Evolutionary conservation across 108 stramenopile species (phyloP).

Genomic region (Pseudonitzschia pungens): DNA sequence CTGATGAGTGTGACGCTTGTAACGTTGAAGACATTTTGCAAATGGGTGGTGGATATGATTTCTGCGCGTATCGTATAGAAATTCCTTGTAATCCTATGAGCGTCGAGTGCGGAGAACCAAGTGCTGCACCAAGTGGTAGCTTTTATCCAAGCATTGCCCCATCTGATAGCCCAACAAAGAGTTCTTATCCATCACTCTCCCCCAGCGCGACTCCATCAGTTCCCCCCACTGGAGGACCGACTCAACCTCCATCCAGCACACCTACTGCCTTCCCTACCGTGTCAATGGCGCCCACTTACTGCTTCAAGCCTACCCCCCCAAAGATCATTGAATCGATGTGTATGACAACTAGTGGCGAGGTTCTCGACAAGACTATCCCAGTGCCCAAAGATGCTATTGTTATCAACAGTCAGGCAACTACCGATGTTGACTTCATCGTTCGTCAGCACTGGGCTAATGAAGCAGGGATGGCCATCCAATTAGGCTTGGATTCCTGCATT

Average conservation of each 20-base stretch:
- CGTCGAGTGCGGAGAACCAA: constrained; percentile 10
- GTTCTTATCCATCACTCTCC: constrained; percentile 7
- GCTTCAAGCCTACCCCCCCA: not conserved
- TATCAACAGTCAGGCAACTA: not conserved
- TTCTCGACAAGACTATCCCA: not conserved
- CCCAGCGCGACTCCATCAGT: constrained; percentile 18
- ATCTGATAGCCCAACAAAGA: constrained; percentile 1
- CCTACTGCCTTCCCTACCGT: too few species aligned
- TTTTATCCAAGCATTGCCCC: constrained; percentile 14
- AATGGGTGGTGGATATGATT: not conserved
- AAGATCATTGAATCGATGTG: not conserved
- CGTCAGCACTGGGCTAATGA: not conserved
- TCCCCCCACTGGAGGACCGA: constrained; percentile 6
- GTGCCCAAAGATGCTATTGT: not conserved
- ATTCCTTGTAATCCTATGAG: not conserved
- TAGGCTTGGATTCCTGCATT: not conserved
- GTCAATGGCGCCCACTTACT: not conserved
- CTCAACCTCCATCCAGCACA: constrained; percentile 2
- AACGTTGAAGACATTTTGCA: not conserved
- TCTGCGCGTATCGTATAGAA: constrained; percentile 6
- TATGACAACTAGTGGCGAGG: not conserved
- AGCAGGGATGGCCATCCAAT: not conserved
- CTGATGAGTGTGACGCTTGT: constrained; percentile 9
- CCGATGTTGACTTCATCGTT: not conserved
- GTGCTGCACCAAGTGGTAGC: constrained; percentile 15